Conservation (phyloP, 2,329 filamentous ascomycete species). For the Xylariaceae sp. region DNA sequence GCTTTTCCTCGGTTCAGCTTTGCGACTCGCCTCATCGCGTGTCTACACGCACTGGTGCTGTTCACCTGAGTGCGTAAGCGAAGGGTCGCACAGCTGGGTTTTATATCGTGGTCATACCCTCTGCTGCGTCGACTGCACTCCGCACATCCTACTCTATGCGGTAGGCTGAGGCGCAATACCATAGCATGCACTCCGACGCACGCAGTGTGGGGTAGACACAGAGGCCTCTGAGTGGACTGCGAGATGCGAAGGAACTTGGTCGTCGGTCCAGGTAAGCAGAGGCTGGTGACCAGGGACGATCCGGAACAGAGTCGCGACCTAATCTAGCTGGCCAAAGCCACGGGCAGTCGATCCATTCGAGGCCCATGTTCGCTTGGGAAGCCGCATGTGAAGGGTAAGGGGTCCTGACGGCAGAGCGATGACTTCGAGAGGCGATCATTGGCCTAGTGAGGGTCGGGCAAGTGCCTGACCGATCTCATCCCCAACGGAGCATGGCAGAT, state of each 20-base stretch:
- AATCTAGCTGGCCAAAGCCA: too few relatives aligned
- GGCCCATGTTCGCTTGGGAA: too few relatives aligned
- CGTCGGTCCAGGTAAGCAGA: slow-evolving; percentile 5
- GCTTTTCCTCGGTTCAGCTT: slow-evolving; percentile 22
- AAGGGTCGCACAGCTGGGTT: slow-evolving; percentile 16
- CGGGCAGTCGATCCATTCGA: too few relatives aligned
- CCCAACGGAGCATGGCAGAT: too few relatives aligned
- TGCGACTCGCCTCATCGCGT: slow-evolving; percentile 19
- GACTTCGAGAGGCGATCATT: too few relatives aligned
- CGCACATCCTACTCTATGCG: slow-evolving; percentile 20
- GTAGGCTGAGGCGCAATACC: slow-evolving; percentile 16
- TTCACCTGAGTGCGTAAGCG: slow-evolving; percentile 22
- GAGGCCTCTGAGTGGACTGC: slow-evolving; percentile 11
- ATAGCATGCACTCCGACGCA: slow-evolving; percentile 15
- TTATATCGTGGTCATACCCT: slow-evolving; percentile 22
- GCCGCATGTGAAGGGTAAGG: too few relatives aligned
- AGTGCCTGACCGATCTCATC: too few relatives aligned
- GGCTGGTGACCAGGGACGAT: slow-evolving; percentile 18
- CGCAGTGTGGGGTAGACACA: slow-evolving; percentile 23
- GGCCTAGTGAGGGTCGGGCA: too few relatives aligned
- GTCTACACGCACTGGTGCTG: slow-evolving; percentile 13
- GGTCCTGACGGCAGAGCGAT: too few relatives aligned
- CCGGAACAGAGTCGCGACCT: slow-evolving; percentile 16
- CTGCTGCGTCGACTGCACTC: slow-evolving; percentile 22
- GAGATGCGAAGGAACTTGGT: slow-evolving; percentile 19